phyloP scores from a whole-genome alignment of 1,284 basidiomycete species.

The Stygiomarasmius scandens region DNA sequence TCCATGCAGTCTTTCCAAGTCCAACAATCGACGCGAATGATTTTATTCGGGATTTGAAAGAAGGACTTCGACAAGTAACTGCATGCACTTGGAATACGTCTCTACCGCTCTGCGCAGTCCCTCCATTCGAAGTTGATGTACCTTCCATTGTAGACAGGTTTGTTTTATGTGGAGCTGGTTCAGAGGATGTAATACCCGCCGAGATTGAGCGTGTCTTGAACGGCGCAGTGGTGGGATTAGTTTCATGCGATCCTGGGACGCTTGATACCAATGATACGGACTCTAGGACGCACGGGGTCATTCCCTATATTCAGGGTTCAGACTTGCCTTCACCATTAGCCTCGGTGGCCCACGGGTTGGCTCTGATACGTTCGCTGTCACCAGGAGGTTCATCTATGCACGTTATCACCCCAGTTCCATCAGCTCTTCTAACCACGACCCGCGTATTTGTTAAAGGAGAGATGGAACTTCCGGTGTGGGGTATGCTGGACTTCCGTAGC shows the following conservation, averaged over 20 bases:
- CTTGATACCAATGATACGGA: constrained; percentile 29
- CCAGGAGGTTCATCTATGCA: constrained; percentile 52
- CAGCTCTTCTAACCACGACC: constrained; percentile 40
- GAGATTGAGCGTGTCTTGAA: constrained; percentile 79
- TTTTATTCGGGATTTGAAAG: constrained; percentile 5
- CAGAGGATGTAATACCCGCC: constrained; percentile 70
- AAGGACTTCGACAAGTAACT: constrained; percentile 31
- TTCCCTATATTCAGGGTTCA: constrained; percentile 62
- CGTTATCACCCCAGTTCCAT: constrained; percentile 74
- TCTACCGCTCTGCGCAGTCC: constrained; percentile 65
- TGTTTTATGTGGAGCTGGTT: constrained; percentile 64
- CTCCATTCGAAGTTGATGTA: constrained; percentile 71
- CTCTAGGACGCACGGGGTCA: background rate
- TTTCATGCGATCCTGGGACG: constrained; percentile 49
- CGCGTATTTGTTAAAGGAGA: constrained; percentile 80
- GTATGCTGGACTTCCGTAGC: constrained; percentile 76
- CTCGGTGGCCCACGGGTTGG: constrained; percentile 71
- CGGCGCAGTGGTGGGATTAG: constrained; percentile 78
- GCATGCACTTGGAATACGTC: constrained; percentile 68
- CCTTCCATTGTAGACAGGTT: constrained; percentile 59
- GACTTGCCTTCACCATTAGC: constrained; percentile 54
- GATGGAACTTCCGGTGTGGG: constrained; percentile 86
- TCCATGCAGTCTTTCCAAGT: constrained; percentile 64
- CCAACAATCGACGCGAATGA: background rate
- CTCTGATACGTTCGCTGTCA: constrained; percentile 68